These are phyloP conservation scores for Cyclanthera cordifolia DNA, from an alignment of 306 rosid genomes.

Conservation along the genomic window DNA sequence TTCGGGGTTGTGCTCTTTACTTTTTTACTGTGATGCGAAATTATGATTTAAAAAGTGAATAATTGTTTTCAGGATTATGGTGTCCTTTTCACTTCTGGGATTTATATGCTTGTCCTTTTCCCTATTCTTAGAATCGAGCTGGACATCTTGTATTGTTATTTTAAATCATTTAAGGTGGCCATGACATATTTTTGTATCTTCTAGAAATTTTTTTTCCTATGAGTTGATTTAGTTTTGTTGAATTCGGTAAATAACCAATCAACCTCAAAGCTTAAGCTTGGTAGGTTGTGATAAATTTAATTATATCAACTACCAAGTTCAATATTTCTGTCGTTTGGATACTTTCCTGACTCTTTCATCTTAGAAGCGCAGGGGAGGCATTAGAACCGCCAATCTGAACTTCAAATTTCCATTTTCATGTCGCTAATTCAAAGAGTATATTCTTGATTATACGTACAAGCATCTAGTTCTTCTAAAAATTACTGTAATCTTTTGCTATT, in stretches of 20 bases:
- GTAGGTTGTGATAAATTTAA: too few species aligned
- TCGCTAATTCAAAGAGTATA: not conserved
- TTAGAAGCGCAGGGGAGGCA: not conserved
- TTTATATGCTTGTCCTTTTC: not conserved
- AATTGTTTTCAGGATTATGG: not conserved
- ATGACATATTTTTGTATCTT: not conserved
- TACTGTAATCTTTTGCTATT: not conserved
- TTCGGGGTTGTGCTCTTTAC: not conserved
- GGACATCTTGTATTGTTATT: not conserved
- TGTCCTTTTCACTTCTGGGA: not conserved
- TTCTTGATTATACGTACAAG: not conserved
- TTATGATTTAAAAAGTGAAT: not conserved
- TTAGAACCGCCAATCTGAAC: not conserved
- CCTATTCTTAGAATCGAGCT: not conserved
- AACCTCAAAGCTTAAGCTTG: too few species aligned
- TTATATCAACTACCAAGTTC: too few species aligned
- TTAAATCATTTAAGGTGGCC: not conserved
- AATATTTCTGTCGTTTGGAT: not conserved
- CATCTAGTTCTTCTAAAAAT: not conserved
- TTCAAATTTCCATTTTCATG: not conserved
- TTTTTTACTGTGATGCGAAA: not conserved
- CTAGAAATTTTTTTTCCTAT: not conserved
- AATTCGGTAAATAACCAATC: too few species aligned
- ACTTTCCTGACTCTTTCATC: not conserved
- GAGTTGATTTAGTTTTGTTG: not conserved